A percentile compares a stretch with the other conserved stretches of the same genome.
Evolutionary conservation across 148 eudicot genomes (phyloP).

Genomic region (Linanthus parryae): DNA sequence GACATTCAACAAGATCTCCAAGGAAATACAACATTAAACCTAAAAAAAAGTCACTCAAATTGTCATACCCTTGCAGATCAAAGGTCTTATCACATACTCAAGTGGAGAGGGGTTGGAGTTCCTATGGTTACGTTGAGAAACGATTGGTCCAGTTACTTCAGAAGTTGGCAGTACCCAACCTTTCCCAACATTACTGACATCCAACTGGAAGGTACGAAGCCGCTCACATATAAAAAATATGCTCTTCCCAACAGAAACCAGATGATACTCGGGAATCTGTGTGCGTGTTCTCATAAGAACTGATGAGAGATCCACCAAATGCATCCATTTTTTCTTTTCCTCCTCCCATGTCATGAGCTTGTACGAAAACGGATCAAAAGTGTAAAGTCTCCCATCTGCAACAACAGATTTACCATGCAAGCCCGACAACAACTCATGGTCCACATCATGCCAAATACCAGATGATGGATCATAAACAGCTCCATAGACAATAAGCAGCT

Average conservation of each 20-base stretch:
- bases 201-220: constrained; percentile 61
- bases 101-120: too few species aligned
- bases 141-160: constrained; percentile 35
- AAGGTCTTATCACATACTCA: constrained; percentile 45
- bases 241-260: constrained; percentile 56
- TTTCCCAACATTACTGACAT: constrained; percentile 33
- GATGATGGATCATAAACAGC: constrained; percentile 56
- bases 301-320: constrained; percentile 49
- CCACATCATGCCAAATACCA: constrained; percentile 57
- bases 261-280: too few species aligned
- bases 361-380: constrained; percentile 73
- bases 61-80: constrained; percentile 64
- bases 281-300: constrained; percentile 60
- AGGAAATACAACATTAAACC: too few species aligned
- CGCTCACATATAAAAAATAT: constrained; percentile 66
- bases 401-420: constrained; percentile 79
- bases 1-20: too few species aligned
- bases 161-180: constrained; percentile 49
- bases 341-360: constrained; percentile 70
- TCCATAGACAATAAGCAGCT: constrained; percentile 43
- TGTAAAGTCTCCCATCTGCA: constrained; percentile 48
- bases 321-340: constrained; percentile 52
- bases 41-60: too few species aligned
- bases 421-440: constrained; percentile 53
- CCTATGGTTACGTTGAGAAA: too few species aligned